Evolutionary conservation across 2,329 filamentous ascomycete species (phyloP), one percentile per base, ranked within the genome.

Genomic region (Zasmidium citrigriseum): DNA sequence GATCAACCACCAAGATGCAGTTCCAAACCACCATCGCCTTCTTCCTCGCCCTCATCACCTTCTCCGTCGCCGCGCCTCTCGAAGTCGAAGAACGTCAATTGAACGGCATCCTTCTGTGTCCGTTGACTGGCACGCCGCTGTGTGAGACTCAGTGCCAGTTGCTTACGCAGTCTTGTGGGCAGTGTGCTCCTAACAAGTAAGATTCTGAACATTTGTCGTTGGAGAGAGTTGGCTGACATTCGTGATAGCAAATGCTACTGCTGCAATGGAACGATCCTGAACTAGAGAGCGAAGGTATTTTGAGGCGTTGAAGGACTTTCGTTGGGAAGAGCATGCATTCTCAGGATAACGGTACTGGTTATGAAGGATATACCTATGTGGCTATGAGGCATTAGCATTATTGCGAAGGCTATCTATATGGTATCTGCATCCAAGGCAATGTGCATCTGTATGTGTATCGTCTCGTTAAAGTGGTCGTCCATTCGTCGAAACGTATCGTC

Each of bases 1-100:
- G n/a, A n/a, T n/a, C n/a, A 41, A 16, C 46, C 14, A 41, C 23
- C 54, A 51, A 29, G 14, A 50, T 56, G 54, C 38, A 50, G 50
- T 45, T 29, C 9, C 34, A 41, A 16, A 7, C 5, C 4, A 41
- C 34, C 7, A 22, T 38, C 20, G 18, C 20, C 23, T 45, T 38
- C 46, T n/a, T 52, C 27, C 14, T 25, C 25, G 29, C 55, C 5
- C 23, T 57, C 22, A 25, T 34, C 29, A 46, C 47, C 41, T 38
- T 55, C 46, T 24, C 44, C 53, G 29, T 45, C 44, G 27, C 44
- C 3, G 27, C 44, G 18, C 46, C 53, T 27, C 20, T 48, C 51
- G 48, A 27, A 29, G 23, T 51, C 18, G 51, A 38, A 38, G 49
- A 41, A 29, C 23, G 49, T 25, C 49, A 52, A 41, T n/a, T 52